A percentile compares a stretch with the other conserved stretches of the same genome.
phyloP scores from a whole-genome alignment of 768 basidiomycete genomes.

The Kwoniella bestiolae region DNA sequence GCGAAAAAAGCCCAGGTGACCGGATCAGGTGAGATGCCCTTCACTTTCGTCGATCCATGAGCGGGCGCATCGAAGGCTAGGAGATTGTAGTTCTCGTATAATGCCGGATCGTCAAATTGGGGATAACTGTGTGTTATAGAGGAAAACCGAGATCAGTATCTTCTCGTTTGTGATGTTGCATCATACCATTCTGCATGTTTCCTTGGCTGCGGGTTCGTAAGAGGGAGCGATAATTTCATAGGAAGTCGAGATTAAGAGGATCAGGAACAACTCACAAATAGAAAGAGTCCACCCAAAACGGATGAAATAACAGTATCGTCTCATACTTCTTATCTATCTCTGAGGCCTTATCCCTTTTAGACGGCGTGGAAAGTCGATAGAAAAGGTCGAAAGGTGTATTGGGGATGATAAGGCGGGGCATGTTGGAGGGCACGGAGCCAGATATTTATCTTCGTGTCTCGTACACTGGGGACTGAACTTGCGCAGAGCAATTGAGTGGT shows the following conservation, averaged over 20 bases:
- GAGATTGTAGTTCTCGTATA: constrained; percentile 34
- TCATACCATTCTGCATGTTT: background rate
- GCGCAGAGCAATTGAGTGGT: too few relatives aligned
- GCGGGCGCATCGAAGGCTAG: constrained; percentile 30
- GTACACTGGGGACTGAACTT: too few relatives aligned
- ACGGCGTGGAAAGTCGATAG: constrained; percentile 16
- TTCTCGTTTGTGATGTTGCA: background rate
- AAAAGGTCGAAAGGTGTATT: constrained; percentile 15
- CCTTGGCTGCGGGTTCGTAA: too few relatives aligned
- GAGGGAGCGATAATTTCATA: background rate
- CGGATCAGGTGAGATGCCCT: background rate
- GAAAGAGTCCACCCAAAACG: constrained; percentile 27
- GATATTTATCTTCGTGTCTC: too few relatives aligned
- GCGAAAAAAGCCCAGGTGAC: constrained; percentile 1
- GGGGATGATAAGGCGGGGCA: constrained; percentile 1
- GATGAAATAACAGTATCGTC: constrained; percentile 24
- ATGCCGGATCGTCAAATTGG: constrained; percentile 33
- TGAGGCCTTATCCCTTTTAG: background rate
- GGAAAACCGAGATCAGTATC: background rate
- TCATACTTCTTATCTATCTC: constrained; percentile 22
- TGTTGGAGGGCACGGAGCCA: too few relatives aligned
- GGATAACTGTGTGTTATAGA: constrained; percentile 21
- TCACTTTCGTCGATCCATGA: constrained; percentile 20
- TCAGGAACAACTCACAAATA: constrained; percentile 17
- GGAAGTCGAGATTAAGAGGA: background rate